Conservation (phyloP, 176 grass and related monocot genomes). For the Olyra latifolia region DNA sequence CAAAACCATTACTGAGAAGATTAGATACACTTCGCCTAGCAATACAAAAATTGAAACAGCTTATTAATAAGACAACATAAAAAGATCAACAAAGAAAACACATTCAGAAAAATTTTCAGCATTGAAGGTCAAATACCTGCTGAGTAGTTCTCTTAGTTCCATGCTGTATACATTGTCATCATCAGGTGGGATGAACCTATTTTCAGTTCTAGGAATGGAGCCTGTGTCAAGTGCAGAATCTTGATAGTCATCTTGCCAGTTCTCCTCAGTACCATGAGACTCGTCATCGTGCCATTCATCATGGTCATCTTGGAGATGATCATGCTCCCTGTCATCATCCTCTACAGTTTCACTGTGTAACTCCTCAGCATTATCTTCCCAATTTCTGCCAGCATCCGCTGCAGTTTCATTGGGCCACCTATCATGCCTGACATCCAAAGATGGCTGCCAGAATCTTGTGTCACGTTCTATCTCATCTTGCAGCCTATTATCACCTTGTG, state of each 20-base stretch:
- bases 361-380: conserved; percentile 62
- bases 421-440: conserved; percentile 53
- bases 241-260: conserved; percentile 81
- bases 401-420: conserved; percentile 59
- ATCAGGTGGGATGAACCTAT: conserved; percentile 81
- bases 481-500: conserved; percentile 41
- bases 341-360: conserved; percentile 47
- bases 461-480: conserved; percentile 43
- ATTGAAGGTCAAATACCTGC: conserved; percentile 56
- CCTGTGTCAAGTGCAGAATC: conserved; percentile 54
- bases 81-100: conserved; percentile 13
- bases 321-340: conserved; percentile 44
- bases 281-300: conserved; percentile 76
- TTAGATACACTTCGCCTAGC: conserved; percentile 96
- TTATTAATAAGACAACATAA: conserved; percentile 14
- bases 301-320: conserved; percentile 57
- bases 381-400: conserved; percentile 56
- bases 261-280: conserved; percentile 68
- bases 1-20: conserved; percentile 94
- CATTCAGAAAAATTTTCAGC: neutral
- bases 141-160: conserved; percentile 96
- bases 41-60: conserved; percentile 23
- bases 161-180: conserved; percentile 97
- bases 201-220: conserved; percentile 54
- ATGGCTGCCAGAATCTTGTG: conserved; percentile 49